Percentiles rank a stretch among this genome's conserved stretches.
Evolutionary conservation across 192 early-diverging fungal species (phyloP).

Genomic region (Mortierella claussenii): DNA sequence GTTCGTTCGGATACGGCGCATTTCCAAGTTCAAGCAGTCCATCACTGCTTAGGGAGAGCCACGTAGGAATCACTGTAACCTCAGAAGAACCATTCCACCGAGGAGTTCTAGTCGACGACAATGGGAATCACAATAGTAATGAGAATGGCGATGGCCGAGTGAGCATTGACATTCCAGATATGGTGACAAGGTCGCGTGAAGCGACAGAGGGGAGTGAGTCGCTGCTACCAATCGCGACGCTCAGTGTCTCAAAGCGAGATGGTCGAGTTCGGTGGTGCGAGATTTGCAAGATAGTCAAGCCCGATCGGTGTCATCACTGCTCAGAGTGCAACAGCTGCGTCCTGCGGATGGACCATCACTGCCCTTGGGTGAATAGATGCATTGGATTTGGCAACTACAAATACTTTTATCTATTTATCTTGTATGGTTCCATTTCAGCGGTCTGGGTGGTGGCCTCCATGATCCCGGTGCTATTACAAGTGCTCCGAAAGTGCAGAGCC

Average conservation of each 20-base stretch:
- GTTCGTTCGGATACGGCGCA: neutral
- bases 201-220: neutral
- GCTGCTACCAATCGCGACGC: slow-evolving; percentile 12
- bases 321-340: slow-evolving; percentile 62
- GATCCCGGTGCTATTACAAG: slow-evolving; percentile 35
- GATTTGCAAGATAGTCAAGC: slow-evolving; percentile 58
- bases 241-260: slow-evolving; percentile 35
- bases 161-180: neutral
- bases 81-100: neutral
- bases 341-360: slow-evolving; percentile 65
- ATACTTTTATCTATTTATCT: slow-evolving; percentile 59
- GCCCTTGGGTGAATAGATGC: slow-evolving; percentile 64
- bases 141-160: neutral
- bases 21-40: neutral
- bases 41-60: neutral
- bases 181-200: neutral
- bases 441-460: slow-evolving; percentile 50
- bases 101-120: neutral
- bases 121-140: neutral
- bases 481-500: neutral
- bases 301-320: slow-evolving; percentile 66
- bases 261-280: slow-evolving; percentile 35
- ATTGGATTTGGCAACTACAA: slow-evolving; percentile 64
- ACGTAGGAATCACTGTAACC: neutral
- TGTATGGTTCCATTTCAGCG: slow-evolving; percentile 57